Evolutionary conservation across 2,329 filamentous ascomycete genomes (phyloP), one percentile per base, ranked within the genome.

Genomic region (Arachnomyces sp.): DNA sequence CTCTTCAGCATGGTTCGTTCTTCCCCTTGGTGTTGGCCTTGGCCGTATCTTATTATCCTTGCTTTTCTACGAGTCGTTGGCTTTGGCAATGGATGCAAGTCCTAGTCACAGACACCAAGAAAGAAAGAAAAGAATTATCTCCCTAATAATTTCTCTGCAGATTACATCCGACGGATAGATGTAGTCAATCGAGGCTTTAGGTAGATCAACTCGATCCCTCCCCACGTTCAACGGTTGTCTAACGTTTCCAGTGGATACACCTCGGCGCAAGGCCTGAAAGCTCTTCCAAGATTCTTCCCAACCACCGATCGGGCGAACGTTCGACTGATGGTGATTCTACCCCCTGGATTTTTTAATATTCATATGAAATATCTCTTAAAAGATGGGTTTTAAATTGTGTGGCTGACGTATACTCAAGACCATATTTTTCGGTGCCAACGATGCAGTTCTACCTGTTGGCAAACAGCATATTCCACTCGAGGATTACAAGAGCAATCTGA

Each of bases 341-440:
- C 28, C n/a, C 28, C 28, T 15, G 17, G 21, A 7, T 33, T 15
- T 12, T 14, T 15, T 8, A n/a, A 21, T n/a, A 5, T 25, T 25
- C 21, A 25, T 9, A 25, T 25, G 9, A 25, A 25, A 25, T 25
- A 25, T 25, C 5, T 25, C 21, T 5, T 25, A 25, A 25, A 25
- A n/a, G n/a, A 17, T 14, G 11, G 13, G 15, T 28, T 33, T 30
- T 18, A 16, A 39, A 39, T 49, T 16, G 47, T 33, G 28, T 21
- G 13, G 16, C 18, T 14, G 31, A 44, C 15, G 7, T 12, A 28
- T 38, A 12, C n/a, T 31, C 14, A 43, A 88, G 84, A 69, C 84
- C 30, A 65, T 95, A 43, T 82, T 94, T 49, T 80, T 95, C 44
- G 92, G 92, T 13, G 86, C 92, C 51, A 96, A 98, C 58, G 92